A percentile compares a stretch with the other conserved stretches of the same genome.
These are phyloP conservation scores for Sparassis latifolia DNA, from an alignment of 1,284 basidiomycete genomes.

Conservation along the genomic window DNA sequence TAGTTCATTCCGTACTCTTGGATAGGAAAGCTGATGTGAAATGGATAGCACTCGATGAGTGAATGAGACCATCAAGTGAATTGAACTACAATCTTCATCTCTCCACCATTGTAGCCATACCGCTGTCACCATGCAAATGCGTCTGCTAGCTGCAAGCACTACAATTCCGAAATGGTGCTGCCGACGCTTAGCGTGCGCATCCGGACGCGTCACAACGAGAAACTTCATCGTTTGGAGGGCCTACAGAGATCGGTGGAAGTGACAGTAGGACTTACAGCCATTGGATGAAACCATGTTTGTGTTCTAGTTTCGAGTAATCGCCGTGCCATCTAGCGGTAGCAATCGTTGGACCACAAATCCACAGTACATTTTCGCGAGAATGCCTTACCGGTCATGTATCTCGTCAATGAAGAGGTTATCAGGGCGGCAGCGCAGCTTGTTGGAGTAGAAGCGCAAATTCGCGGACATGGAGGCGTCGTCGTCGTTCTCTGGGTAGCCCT, in stretches of 20 bases:
- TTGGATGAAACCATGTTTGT: slow-evolving; percentile 68
- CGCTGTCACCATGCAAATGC: too few relatives aligned
- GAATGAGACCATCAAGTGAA: too few relatives aligned
- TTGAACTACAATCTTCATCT: too few relatives aligned
- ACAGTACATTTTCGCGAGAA: background rate
- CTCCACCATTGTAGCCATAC: too few relatives aligned
- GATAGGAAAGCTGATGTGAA: slow-evolving; percentile 50
- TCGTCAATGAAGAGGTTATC: slow-evolving; percentile 59
- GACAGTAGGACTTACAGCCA: slow-evolving; percentile 50
- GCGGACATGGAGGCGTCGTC: slow-evolving; percentile 34
- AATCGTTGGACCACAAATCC: background rate
- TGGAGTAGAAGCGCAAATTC: slow-evolving; percentile 64
- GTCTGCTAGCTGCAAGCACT: too few relatives aligned
- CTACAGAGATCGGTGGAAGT: too few relatives aligned
- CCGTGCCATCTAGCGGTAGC: slow-evolving; percentile 47
- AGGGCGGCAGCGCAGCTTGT: slow-evolving; percentile 49
- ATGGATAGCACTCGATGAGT: too few relatives aligned
- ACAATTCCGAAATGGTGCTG: too few relatives aligned
- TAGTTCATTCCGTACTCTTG: slow-evolving; percentile 67
- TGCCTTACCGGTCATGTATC: slow-evolving; percentile 47
- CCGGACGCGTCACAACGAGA: background rate
- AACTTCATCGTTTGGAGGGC: background rate
- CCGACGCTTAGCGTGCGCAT: background rate
- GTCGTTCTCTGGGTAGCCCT: slow-evolving; percentile 44
- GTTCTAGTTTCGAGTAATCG: slow-evolving; percentile 57